Conservation (phyloP, 2,329 filamentous ascomycete species). For the Zasmidium citrigriseum region DNA sequence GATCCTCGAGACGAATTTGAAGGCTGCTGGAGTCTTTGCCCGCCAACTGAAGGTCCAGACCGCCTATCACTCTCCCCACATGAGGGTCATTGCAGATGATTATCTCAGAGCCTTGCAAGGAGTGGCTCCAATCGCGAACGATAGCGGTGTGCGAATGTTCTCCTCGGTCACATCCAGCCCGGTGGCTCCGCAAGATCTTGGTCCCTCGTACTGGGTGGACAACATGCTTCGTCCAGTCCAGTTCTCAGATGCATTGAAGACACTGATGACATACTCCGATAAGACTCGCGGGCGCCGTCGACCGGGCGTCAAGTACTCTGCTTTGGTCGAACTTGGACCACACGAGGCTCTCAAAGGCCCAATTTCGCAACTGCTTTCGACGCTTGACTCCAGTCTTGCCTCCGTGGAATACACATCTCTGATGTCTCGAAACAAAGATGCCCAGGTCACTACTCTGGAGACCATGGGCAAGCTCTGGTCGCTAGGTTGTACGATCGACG, state of each 20-base stretch:
- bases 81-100: conserved; percentile 12
- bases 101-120: conserved; percentile 10
- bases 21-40: conserved; percentile 40
- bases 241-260: conserved; percentile 31
- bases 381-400: neutral
- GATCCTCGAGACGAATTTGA: conserved; percentile 32
- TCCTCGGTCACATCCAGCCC: conserved; percentile 10
- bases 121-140: neutral
- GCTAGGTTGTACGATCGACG: neutral
- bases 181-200: neutral
- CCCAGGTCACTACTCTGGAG: neutral
- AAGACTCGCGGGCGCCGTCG: neutral
- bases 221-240: conserved; percentile 49
- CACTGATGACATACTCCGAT: neutral
- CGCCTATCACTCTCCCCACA: conserved; percentile 48
- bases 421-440: neutral
- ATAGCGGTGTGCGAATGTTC: neutral
- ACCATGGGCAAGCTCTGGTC: neutral
- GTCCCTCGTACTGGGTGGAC: conserved; percentile 44
- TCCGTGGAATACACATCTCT: neutral
- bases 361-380: neutral
- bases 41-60: conserved; percentile 43
- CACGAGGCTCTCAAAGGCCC: conserved; percentile 8
- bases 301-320: neutral
- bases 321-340: conserved; percentile 10